Base-by-base conservation (phyloP, 1,284 basidiomycete genomes). In the Cutaneotrichosporon sp. region DNA sequence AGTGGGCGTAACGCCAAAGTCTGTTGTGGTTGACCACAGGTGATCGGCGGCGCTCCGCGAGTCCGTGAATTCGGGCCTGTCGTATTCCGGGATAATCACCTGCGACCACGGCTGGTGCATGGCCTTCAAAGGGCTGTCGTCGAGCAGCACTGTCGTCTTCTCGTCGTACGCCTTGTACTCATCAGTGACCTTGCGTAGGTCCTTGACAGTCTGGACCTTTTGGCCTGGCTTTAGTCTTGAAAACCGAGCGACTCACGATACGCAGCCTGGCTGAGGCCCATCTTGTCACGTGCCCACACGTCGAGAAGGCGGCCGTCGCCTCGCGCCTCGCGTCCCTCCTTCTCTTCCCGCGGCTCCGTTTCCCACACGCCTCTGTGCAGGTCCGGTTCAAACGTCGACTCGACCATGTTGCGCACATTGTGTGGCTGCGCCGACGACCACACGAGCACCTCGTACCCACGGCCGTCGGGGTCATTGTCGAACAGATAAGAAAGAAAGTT, bases 391-490 rank as follows among this genome's bases (percentile, higher is more conserved):
- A 81, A 79, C 18, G 70, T 66, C 13, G 58, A 57, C 56, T 77
- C 73, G 11, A 81, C 76, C 80, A 81, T 81, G 1, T 50, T 60
- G 21, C 74, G 61, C 8, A 81, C 80, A 58, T 81, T 81, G 56
- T 77, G 72, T 10, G 78, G 78, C 61, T 80, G 78, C 5, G 80
- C 80, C 5, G 75, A 77, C 32, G 70, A 73, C 80, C 80, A 81
- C 18, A 81, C 78, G 42, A 79, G 76, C 3, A 76, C 76, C 50
- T 78, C 75, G 71, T 72, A 81, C 10, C 74, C 69, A 16, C 73
- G 40, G 42, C 5, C 57, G 16, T 10, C 49, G 7, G 49, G 60
- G 16, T 60, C 47, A 36, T 74, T 72, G 11, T 76, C 66, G 56
- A 80, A 78, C n/a, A 80, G 68, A 58, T 79, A 81, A 56, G 76